These are phyloP conservation scores for Tuber melanosporum DNA, from an alignment of 495 filamentous ascomycete genomes.

Conservation along the genomic window DNA sequence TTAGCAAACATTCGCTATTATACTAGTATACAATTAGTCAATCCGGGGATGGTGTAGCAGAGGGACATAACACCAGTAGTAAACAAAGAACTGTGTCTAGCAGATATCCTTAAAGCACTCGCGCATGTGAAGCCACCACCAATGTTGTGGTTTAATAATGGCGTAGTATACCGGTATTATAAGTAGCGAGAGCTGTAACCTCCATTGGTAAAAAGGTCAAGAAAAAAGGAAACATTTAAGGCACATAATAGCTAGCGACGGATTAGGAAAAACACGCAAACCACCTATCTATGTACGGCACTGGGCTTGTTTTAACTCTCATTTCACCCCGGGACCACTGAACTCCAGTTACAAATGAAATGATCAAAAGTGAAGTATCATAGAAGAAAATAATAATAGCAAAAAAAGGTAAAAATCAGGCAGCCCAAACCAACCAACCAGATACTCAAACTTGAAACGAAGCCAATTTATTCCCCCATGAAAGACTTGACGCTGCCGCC, in stretches of 20 bases:
- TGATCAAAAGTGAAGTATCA: neutral
- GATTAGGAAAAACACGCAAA: neutral
- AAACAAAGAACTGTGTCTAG: neutral
- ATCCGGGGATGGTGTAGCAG: neutral
- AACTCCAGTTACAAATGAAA: neutral
- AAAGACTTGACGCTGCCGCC: constrained; percentile 76
- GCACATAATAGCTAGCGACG: neutral
- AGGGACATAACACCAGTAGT: neutral
- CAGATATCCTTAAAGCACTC: neutral
- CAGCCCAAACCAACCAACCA: neutral
- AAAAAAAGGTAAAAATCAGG: neutral
- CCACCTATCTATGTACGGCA: neutral
- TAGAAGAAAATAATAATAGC: neutral
- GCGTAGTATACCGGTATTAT: neutral
- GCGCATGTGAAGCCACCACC: neutral
- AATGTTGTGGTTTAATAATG: neutral
- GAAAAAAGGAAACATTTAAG: neutral
- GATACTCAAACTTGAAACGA: neutral
- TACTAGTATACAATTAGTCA: neutral
- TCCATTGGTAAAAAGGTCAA: neutral
- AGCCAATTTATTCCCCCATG: constrained; percentile 46
- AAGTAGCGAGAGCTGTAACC: neutral
- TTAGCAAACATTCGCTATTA: neutral
- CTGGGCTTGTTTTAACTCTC: neutral
- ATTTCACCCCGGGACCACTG: neutral